These are phyloP conservation scores for Salvia splendens DNA, from an alignment of 257 asterid species.

Conservation along the genomic window DNA sequence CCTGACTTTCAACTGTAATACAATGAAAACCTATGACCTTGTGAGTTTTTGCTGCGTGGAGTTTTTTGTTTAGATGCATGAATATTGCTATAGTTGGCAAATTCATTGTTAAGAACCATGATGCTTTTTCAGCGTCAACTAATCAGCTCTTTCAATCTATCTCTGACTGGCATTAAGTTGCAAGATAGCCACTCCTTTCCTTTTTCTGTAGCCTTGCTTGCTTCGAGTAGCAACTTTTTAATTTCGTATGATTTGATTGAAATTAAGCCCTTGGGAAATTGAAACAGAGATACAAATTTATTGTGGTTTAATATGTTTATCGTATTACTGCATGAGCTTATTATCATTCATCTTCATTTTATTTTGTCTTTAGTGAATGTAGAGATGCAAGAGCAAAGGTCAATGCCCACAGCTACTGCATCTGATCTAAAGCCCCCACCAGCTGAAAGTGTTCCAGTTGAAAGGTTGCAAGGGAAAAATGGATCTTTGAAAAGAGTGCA, in stretches of 20 bases:
- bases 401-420: constrained; percentile 48
- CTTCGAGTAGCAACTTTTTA: not conserved
- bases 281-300: constrained; percentile 18
- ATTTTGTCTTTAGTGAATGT: constrained; percentile 49
- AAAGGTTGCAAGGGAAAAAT: constrained; percentile 67
- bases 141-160: constrained; percentile 2
- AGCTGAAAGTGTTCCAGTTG: constrained; percentile 57
- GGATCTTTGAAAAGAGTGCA: constrained; percentile 73
- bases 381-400: constrained; percentile 73
- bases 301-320: constrained; percentile 24
- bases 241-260: constrained; percentile 4
- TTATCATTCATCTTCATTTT: constrained; percentile 24
- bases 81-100: constrained; percentile 11
- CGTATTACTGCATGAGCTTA: constrained; percentile 10
- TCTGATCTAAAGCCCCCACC: constrained; percentile 75
- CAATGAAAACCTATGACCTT: constrained; percentile 14
- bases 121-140: constrained; percentile 16
- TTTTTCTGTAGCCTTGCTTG: constrained; percentile 17
- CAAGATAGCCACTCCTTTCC: not conserved
- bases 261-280: constrained; percentile 20
- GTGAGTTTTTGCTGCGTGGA: constrained; percentile 13
- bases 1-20: constrained; percentile 10
- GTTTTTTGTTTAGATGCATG: constrained; percentile 19
- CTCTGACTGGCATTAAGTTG: constrained; percentile 1
- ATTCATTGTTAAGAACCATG: not conserved